Conservation (phyloP, 1,284 basidiomycete genomes). For the Trametes pubescens region DNA sequence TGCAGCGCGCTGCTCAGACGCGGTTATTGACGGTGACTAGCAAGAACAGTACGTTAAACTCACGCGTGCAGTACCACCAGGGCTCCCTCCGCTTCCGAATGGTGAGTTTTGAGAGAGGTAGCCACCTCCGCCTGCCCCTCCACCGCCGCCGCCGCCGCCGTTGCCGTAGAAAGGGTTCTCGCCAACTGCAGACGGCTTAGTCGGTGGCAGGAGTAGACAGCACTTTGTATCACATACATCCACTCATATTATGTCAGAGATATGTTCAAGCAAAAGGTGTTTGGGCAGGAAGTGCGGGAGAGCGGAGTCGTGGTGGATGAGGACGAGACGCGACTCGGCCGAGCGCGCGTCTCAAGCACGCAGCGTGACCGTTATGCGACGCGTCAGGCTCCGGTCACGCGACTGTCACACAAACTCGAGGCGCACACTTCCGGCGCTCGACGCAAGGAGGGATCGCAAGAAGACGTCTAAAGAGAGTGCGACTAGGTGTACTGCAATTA, state of each 20-base stretch:
- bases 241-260: slow-evolving; percentile 47
- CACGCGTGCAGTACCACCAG: slow-evolving; percentile 44
- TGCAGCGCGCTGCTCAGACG: slow-evolving; percentile 36
- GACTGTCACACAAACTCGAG: slow-evolving; percentile 18
- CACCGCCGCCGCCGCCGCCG: background rate
- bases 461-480: background rate
- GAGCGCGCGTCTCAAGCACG: slow-evolving; percentile 14
- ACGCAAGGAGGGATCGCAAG: background rate
- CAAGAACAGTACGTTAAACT: slow-evolving; percentile 2
- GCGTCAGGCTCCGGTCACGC: slow-evolving; percentile 16
- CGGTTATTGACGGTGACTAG: background rate
- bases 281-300: background rate
- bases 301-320: slow-evolving; percentile 12
- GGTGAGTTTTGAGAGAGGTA: slow-evolving; percentile 55
- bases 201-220: too few species aligned
- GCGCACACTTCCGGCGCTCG: background rate
- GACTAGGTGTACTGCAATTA: slow-evolving; percentile 26
- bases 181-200: slow-evolving; percentile 24
- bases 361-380: slow-evolving; percentile 28
- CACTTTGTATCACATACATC: slow-evolving; percentile 44
- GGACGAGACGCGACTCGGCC: slow-evolving; percentile 27
- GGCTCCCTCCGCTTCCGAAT: slow-evolving; percentile 54
- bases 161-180: slow-evolving; percentile 49
- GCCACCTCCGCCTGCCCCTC: slow-evolving; percentile 39
- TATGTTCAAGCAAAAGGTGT: background rate